Percentiles rank a stretch among this genome's conserved stretches.
phyloP scores from a whole-genome alignment of 1,284 basidiomycete species.

The Rhodotorula sp. region DNA sequence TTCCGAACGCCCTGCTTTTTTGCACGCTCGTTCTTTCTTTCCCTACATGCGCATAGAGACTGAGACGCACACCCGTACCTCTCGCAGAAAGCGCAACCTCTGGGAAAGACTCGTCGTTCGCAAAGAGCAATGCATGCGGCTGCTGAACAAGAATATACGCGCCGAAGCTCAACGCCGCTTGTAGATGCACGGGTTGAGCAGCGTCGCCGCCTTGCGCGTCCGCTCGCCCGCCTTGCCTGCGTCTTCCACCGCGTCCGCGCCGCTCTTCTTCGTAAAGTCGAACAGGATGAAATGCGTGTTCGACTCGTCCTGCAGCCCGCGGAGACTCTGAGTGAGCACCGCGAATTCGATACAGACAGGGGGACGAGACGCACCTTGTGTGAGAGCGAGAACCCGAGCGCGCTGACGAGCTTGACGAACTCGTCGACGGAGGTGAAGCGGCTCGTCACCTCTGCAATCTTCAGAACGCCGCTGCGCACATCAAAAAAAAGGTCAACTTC shows the following conservation, averaged over 20 bases:
- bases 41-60: too few species aligned
- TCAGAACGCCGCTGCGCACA: slow-evolving; percentile 71
- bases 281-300: slow-evolving; percentile 89
- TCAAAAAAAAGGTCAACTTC: neutral
- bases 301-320: slow-evolving; percentile 63
- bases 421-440: slow-evolving; percentile 72
- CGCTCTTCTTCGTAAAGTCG: slow-evolving; percentile 70
- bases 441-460: slow-evolving; percentile 94
- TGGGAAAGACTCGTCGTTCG: too few species aligned
- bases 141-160: too few species aligned
- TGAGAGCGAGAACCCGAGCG: slow-evolving; percentile 77
- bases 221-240: slow-evolving; percentile 67
- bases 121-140: too few species aligned
- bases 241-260: slow-evolving; percentile 47
- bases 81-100: too few species aligned
- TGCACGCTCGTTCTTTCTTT: neutral
- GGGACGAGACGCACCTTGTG: slow-evolving; percentile 62
- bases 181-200: slow-evolving; percentile 93
- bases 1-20: neutral
- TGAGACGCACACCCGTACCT: too few species aligned
- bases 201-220: slow-evolving; percentile 61
- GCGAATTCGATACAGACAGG: neutral
- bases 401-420: slow-evolving; percentile 71
- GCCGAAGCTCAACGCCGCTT: slow-evolving; percentile 70
- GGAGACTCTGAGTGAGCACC: neutral